phyloP scores from a whole-genome alignment of 2,329 filamentous ascomycete genomes.

The Diaporthe vexans region DNA sequence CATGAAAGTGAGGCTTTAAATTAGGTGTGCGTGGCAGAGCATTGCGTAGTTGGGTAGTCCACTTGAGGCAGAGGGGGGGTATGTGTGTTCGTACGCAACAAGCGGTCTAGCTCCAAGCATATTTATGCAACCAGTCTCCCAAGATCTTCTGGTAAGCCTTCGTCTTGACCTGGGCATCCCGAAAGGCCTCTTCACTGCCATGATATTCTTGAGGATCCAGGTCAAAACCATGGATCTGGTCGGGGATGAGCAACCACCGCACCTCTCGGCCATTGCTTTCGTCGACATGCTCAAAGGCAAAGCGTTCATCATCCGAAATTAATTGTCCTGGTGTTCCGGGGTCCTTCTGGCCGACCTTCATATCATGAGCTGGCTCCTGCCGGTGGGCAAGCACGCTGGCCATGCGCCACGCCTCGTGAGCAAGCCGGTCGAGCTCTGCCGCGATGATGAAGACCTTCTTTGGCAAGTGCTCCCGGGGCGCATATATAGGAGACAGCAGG shows the following conservation, averaged over 20 bases:
- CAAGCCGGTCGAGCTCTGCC: constrained; percentile 7
- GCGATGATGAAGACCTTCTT: constrained; percentile 1
- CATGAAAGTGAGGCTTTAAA: no score
- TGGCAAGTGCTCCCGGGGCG: background rate
- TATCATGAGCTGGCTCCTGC: background rate
- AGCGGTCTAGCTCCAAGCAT: background rate
- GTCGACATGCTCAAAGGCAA: background rate
- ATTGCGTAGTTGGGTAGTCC: no score
- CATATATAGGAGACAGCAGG: background rate
- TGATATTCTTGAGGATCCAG: background rate
- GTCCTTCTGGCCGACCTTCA: background rate
- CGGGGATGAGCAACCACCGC: constrained; percentile 4
- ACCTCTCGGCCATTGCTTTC: background rate
- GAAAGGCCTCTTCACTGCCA: background rate
- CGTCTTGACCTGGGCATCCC: background rate
- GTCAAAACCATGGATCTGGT: constrained; percentile 8
- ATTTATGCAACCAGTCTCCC: background rate
- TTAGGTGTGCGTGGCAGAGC: no score
- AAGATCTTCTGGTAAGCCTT: background rate
- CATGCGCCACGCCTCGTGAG: constrained; percentile 5
- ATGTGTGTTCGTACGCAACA: no score
- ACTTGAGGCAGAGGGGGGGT: no score
- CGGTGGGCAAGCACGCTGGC: background rate
- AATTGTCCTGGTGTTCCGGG: background rate
- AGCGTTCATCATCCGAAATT: background rate